Percentiles rank a stretch among this genome's conserved stretches.
These are phyloP conservation scores for Leccinum pachyderme DNA, from an alignment of 1,284 basidiomycete genomes.

Conservation along the genomic window DNA sequence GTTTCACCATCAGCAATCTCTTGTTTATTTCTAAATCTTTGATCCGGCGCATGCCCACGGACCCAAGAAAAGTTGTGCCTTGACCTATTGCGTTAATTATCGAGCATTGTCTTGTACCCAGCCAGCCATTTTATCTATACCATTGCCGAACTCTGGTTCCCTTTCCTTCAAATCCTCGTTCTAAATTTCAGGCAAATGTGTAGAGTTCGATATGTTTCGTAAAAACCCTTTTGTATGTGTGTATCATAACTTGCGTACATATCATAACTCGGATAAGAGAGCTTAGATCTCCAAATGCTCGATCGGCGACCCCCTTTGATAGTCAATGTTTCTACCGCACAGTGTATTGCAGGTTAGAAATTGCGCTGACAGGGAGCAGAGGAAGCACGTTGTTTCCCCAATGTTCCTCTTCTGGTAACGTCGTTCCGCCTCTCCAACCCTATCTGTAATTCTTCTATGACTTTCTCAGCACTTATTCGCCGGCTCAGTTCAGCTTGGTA, in stretches of 20 bases:
- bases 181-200: slow-evolving; percentile 16
- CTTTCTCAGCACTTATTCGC: slow-evolving; percentile 25
- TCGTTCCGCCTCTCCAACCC: slow-evolving; percentile 6
- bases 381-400: background rate
- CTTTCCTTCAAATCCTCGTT: slow-evolving; percentile 4
- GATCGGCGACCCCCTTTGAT: background rate
- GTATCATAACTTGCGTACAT: slow-evolving; percentile 19
- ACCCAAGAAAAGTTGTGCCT: slow-evolving; percentile 21
- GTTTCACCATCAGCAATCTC: slow-evolving; percentile 9
- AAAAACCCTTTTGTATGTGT: slow-evolving; percentile 17
- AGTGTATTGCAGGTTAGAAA: background rate
- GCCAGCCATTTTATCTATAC: slow-evolving; percentile 26
- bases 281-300: background rate
- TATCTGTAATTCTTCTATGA: slow-evolving; percentile 13
- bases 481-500: slow-evolving; percentile 25
- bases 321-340: background rate
- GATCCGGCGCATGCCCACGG: slow-evolving; percentile 13
- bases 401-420: background rate
- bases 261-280: slow-evolving; percentile 1
- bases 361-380: background rate
- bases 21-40: slow-evolving; percentile 34
- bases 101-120: slow-evolving; percentile 32
- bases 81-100: slow-evolving; percentile 28
- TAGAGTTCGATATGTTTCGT: slow-evolving; percentile 24
- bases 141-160: slow-evolving; percentile 16